These are phyloP conservation scores for Penicillium sp. DNA, from an alignment of 2,329 filamentous ascomycete genomes.

Conservation along the genomic window DNA sequence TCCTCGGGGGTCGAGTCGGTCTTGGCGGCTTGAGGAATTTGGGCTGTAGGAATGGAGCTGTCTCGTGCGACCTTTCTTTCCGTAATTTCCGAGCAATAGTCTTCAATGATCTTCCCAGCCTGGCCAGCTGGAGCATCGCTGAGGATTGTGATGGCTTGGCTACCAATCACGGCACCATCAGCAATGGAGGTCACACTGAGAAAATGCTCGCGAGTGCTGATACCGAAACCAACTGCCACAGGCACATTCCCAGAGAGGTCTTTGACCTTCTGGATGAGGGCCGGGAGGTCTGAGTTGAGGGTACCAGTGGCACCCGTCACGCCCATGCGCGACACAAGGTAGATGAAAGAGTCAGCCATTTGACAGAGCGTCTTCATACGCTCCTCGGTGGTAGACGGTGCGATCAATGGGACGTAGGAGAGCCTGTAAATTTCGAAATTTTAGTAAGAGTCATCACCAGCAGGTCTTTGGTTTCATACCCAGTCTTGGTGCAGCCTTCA, in stretches of 20 bases:
- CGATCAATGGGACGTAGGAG: slow-evolving; percentile 93
- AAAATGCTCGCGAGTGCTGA: slow-evolving; percentile 95
- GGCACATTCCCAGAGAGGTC: slow-evolving; percentile 89
- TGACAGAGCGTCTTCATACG: slow-evolving; percentile 96
- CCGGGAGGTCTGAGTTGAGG: slow-evolving; percentile 79
- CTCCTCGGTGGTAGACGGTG: slow-evolving; percentile 85
- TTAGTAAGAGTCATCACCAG: neutral
- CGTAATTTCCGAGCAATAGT: slow-evolving; percentile 79
- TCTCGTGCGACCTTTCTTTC: slow-evolving; percentile 55
- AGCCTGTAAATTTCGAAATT: slow-evolving; percentile 54
- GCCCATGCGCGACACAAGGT: slow-evolving; percentile 95
- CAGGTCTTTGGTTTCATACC: slow-evolving; percentile 24
- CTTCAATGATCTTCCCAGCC: slow-evolving; percentile 72
- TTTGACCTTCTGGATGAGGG: slow-evolving; percentile 67
- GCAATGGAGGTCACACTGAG: slow-evolving; percentile 74
- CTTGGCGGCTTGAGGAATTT: neutral
- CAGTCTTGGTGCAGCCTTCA: slow-evolving; percentile 35
- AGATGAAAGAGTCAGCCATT: slow-evolving; percentile 98
- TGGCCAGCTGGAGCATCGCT: slow-evolving; percentile 67
- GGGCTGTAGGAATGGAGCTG: slow-evolving; percentile 30
- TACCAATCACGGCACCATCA: slow-evolving; percentile 95
- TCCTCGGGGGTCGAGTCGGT: neutral
- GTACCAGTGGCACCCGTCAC: slow-evolving; percentile 88
- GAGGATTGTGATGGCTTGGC: slow-evolving; percentile 86
- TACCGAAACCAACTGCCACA: slow-evolving; percentile 90